These are phyloP conservation scores for Aspergillus asperescens DNA, from an alignment of 495 filamentous ascomycete genomes.

Conservation along the genomic window DNA sequence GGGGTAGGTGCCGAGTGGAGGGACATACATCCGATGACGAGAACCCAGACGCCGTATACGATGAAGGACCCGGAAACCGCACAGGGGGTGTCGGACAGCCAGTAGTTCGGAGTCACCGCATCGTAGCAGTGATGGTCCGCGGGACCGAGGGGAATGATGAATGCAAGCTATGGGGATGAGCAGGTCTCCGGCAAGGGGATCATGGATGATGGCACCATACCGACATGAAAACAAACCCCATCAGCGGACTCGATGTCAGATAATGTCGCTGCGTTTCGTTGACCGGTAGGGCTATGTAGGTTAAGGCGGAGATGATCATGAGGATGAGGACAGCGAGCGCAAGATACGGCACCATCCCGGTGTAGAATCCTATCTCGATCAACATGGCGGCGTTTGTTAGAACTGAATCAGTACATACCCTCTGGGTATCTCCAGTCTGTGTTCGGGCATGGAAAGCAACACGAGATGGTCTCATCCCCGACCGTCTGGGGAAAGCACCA, in stretches of 20 bases:
- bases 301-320: slow-evolving; percentile 62
- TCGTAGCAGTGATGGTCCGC: slow-evolving; percentile 70
- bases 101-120: slow-evolving; percentile 74
- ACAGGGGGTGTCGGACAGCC: slow-evolving; percentile 66
- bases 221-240: slow-evolving; percentile 36
- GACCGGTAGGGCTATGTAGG: slow-evolving; percentile 65
- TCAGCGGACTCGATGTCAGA: slow-evolving; percentile 45
- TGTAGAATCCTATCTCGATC: slow-evolving; percentile 25
- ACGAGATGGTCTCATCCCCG: slow-evolving; percentile 1
- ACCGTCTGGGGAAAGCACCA: slow-evolving; percentile 1
- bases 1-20: not conserved
- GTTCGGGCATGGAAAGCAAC: slow-evolving; percentile 14
- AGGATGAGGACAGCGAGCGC: slow-evolving; percentile 61
- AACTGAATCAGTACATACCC: too few relatives aligned
- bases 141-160: slow-evolving; percentile 69
- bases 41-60: slow-evolving; percentile 66
- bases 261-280: slow-evolving; percentile 77
- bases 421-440: slow-evolving; percentile 4
- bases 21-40: slow-evolving; percentile 61
- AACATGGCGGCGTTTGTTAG: too few relatives aligned
- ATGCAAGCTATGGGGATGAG: slow-evolving; percentile 38
- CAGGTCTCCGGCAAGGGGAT: not conserved
- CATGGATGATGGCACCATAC: slow-evolving; percentile 23
- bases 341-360: slow-evolving; percentile 62
- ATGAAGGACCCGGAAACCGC: slow-evolving; percentile 74